These are phyloP conservation scores for Kodamaea kaohsiungensis DNA, from an alignment of 805 yeast species.

Conservation along the genomic window DNA sequence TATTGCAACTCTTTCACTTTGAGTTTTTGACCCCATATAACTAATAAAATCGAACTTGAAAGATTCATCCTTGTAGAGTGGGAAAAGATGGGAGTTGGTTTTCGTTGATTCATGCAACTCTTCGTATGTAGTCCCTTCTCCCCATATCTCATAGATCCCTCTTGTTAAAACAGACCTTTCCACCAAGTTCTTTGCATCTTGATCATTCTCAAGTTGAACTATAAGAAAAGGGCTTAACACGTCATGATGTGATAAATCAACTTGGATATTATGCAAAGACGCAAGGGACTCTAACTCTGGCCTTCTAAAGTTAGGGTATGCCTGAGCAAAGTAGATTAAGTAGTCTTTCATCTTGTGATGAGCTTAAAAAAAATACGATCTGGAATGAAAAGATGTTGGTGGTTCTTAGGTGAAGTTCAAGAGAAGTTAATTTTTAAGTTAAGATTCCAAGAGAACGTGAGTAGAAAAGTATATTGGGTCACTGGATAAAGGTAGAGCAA, in stretches of 20 bases:
- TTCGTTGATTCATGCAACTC: slow-evolving; percentile 57
- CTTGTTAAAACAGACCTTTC: slow-evolving; percentile 67
- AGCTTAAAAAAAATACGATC: neutral
- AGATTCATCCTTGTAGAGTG: slow-evolving; percentile 42
- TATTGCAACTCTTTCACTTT: slow-evolving; percentile 51
- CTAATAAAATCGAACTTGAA: slow-evolving; percentile 85
- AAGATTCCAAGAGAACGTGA: no score
- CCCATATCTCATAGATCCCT: slow-evolving; percentile 86
- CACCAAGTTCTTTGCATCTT: slow-evolving; percentile 63
- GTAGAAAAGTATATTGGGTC: no score
- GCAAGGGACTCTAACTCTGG: slow-evolving; percentile 90
- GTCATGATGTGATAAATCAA: slow-evolving; percentile 62
- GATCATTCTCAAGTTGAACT: slow-evolving; percentile 65
- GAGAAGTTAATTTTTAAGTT: neutral
- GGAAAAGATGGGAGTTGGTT: slow-evolving; percentile 35
- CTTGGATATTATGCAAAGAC: slow-evolving; percentile 50
- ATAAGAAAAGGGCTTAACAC: slow-evolving; percentile 68
- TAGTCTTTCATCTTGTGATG: slow-evolving; percentile 51
- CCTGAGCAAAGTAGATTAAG: slow-evolving; percentile 81
- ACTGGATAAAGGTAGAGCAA: no score
- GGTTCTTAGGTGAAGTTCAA: no score
- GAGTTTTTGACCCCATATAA: slow-evolving; percentile 65
- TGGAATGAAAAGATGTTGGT: neutral
- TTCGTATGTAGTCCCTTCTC: slow-evolving; percentile 57
- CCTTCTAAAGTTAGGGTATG: slow-evolving; percentile 71